These are phyloP conservation scores for Starmerella riodocensis DNA, from an alignment of 805 yeast genomes.

Conservation along the genomic window DNA sequence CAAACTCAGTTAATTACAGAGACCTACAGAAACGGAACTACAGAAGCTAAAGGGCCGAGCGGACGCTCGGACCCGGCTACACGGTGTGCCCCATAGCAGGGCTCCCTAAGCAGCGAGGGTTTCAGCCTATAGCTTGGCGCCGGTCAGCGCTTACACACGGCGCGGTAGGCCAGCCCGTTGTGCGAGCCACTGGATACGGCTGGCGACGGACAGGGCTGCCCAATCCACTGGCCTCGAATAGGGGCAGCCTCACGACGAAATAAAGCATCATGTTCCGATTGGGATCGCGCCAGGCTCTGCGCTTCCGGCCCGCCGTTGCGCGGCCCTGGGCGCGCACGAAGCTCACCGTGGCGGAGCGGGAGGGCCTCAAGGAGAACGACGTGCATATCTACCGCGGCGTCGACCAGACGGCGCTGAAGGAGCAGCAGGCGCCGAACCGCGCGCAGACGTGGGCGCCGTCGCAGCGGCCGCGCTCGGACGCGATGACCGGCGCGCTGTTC, in stretches of 20 bases:
- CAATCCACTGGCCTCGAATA: neutral
- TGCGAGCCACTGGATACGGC: too few species aligned
- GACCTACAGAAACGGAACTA: too few species aligned
- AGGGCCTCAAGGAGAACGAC: constrained; percentile 8
- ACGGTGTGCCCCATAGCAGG: too few species aligned
- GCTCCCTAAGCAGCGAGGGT: too few species aligned
- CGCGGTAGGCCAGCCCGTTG: too few species aligned
- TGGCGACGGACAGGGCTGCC: too few species aligned
- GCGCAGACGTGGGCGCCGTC: constrained; percentile 54
- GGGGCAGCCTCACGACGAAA: neutral
- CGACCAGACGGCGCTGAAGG: constrained; percentile 20
- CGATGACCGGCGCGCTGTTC: constrained; percentile 50
- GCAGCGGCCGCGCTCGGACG: constrained; percentile 49
- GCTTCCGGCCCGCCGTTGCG: neutral
- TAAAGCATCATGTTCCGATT: constrained; percentile 4
- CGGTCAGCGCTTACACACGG: too few species aligned
- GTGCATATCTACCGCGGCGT: constrained; percentile 17
- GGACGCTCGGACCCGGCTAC: too few species aligned
- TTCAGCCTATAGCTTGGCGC: too few species aligned
- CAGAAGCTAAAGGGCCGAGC: too few species aligned
- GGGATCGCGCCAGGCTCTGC: constrained; percentile 8
- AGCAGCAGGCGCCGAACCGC: constrained; percentile 66
- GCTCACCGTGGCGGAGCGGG: constrained; percentile 17
- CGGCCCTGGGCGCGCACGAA: constrained; percentile 10
- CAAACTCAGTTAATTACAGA: too few species aligned